phyloP scores from a whole-genome alignment of 176 grass and related monocot species.

The Puya raimondii region DNA sequence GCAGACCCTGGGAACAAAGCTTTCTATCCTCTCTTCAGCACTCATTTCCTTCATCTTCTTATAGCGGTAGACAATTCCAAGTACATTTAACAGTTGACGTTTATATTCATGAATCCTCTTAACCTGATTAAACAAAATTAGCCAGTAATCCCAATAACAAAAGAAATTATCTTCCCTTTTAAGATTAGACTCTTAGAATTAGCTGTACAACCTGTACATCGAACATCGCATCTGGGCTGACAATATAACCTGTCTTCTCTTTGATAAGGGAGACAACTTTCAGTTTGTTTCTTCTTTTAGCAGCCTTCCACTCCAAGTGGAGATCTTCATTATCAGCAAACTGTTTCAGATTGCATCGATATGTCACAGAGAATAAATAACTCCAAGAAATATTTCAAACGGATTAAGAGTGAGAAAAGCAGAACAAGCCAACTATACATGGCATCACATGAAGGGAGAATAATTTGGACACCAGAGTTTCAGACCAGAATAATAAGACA shows the following conservation, averaged over 20 bases:
- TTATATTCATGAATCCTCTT: constrained; percentile 99
- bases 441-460: too few relatives aligned
- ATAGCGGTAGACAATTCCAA: constrained; percentile 95
- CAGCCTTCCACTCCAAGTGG: constrained; percentile 70
- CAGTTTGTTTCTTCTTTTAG: constrained; percentile 75
- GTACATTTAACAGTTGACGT: constrained; percentile 81
- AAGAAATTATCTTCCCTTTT: background rate
- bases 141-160: background rate
- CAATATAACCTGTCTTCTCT: constrained; percentile 91
- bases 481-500: too few relatives aligned
- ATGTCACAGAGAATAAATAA: background rate
- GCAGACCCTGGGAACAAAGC: constrained; percentile 82
- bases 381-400: background rate
- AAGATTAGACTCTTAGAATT: background rate
- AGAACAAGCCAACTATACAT: too few relatives aligned
- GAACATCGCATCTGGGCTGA: constrained; percentile 95
- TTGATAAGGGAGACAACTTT: constrained; percentile 75
- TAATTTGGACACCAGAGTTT: too few relatives aligned
- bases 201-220: constrained; percentile 69
- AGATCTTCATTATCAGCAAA: constrained; percentile 80
- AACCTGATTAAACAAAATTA: constrained; percentile 54
- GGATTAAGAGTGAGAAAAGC: background rate
- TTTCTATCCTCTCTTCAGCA: constrained; percentile 49
- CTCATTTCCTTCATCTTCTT: constrained; percentile 99
- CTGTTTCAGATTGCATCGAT: constrained; percentile 25